Conservation (phyloP, 176 grass and related monocot species). For the Bothriochloa decipiens region DNA sequence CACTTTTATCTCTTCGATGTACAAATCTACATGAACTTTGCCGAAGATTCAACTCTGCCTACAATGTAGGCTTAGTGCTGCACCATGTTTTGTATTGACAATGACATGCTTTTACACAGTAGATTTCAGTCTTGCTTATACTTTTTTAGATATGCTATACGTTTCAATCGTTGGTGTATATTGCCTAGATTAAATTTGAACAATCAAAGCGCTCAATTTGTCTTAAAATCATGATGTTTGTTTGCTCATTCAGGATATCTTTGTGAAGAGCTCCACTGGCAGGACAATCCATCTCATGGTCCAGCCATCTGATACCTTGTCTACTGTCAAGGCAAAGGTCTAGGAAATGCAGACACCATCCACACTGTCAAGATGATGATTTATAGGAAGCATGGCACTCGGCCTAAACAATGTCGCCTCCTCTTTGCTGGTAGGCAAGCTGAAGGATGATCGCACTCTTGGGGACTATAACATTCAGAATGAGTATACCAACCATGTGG, state of each 20-base stretch:
- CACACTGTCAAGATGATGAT: not conserved
- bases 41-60: too few species aligned
- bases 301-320: not conserved
- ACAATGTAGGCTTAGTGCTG: too few species aligned
- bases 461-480: not conserved
- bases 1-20: too few species aligned
- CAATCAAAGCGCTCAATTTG: too few species aligned
- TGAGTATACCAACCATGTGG: rapidly evolving
- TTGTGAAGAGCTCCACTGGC: slow-evolving; percentile 6
- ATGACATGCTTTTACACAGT: too few species aligned
- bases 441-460: not conserved
- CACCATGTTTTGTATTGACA: too few species aligned
- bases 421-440: not conserved
- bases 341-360: not conserved
- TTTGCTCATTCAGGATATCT: not conserved
- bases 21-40: too few species aligned
- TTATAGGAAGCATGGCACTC: not conserved
- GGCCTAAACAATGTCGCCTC: not conserved
- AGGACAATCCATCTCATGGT: not conserved
- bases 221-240: not conserved
- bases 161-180: not conserved
- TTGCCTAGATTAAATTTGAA: too few species aligned
- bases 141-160: too few species aligned
- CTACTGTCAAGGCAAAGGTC: not conserved
- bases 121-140: too few species aligned